A percentile compares a stretch with the other conserved stretches of the same genome.
These are phyloP conservation scores for Galeopsis tetrahit DNA, from an alignment of 257 asterid species.

Conservation along the genomic window DNA sequence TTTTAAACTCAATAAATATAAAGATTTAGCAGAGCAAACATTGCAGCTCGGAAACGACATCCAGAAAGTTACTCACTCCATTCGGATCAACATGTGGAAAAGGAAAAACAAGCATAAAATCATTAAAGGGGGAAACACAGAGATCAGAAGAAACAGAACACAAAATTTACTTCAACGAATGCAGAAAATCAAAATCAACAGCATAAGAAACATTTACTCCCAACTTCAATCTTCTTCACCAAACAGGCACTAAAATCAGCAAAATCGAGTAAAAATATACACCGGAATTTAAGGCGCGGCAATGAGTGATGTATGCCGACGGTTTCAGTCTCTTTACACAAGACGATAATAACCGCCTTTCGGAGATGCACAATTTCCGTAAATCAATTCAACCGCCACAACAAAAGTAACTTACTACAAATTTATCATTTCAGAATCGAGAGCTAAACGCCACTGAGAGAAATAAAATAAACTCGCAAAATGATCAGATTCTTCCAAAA, in stretches of 20 bases:
- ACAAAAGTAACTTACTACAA: not conserved
- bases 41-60: not conserved
- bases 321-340: slow-evolving; percentile 35
- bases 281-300: slow-evolving; percentile 32
- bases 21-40: slow-evolving; percentile 11
- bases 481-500: slow-evolving; percentile 37
- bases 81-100: slow-evolving; percentile 16
- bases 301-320: slow-evolving; percentile 37
- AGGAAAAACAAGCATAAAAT: slow-evolving; percentile 7
- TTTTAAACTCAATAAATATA: slow-evolving; percentile 11
- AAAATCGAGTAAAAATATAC: not conserved
- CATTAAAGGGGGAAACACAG: not conserved
- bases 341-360: slow-evolving; percentile 37
- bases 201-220: not conserved
- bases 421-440: slow-evolving; percentile 10
- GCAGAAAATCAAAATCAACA: slow-evolving; percentile 14
- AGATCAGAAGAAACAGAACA: not conserved
- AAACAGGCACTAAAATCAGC: slow-evolving; percentile 7
- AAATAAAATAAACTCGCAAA: not conserved
- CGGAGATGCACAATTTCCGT: slow-evolving; percentile 33
- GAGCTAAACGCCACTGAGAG: slow-evolving; percentile 11
- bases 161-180: not conserved
- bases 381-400: not conserved
- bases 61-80: slow-evolving; percentile 24
- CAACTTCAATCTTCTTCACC: slow-evolving; percentile 24